These are phyloP conservation scores for Rehmannia glutinosa DNA, from an alignment of 257 asterid species.

Conservation along the genomic window DNA sequence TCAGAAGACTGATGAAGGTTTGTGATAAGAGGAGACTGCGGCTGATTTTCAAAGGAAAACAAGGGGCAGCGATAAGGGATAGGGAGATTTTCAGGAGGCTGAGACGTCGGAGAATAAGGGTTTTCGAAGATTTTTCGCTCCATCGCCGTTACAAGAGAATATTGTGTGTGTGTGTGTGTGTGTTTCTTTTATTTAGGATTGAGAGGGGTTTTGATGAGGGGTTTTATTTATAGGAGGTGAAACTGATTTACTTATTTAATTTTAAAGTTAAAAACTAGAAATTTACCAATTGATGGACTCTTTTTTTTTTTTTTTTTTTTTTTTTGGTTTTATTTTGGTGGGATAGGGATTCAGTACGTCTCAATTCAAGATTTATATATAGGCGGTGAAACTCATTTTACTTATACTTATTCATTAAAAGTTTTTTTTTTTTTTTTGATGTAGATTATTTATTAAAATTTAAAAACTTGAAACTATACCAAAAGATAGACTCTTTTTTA, in stretches of 20 bases:
- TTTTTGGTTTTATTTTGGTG: no score
- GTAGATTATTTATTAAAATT: background rate
- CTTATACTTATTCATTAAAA: no score
- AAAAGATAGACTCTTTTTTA: background rate
- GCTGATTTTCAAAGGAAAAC: background rate
- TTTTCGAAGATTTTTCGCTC: slow-evolving; percentile 25
- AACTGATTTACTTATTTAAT: background rate
- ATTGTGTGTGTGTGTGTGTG: background rate
- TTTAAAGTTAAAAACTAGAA: no score
- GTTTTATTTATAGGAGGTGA: background rate
- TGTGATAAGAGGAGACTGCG: background rate
- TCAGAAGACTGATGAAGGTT: background rate
- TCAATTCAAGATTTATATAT: no score
- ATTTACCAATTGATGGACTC: no score
- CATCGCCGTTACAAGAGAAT: slow-evolving; percentile 32
- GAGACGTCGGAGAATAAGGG: slow-evolving; percentile 18
- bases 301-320: no score
- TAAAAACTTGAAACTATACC: background rate
- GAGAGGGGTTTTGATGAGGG: slow-evolving; percentile 23
- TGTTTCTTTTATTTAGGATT: background rate
- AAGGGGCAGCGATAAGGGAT: background rate
- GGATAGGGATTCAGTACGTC: no score
- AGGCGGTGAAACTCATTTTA: no score
- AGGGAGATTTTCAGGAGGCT: slow-evolving; percentile 9
- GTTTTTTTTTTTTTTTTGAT: no score